phyloP scores from a whole-genome alignment of 768 basidiomycete species.

The Russula sp. region DNA sequence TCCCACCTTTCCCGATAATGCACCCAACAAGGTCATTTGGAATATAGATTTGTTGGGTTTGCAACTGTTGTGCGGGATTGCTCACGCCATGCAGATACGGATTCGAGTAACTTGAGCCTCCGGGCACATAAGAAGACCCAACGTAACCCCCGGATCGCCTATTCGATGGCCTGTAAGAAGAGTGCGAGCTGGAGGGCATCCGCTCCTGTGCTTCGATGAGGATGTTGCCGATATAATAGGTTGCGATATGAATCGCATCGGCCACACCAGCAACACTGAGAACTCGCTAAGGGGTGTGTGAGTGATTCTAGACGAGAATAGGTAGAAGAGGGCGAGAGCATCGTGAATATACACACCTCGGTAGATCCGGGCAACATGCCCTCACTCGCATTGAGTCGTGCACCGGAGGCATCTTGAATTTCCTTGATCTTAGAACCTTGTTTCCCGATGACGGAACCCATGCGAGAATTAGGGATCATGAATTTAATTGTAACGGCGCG shows the following conservation, averaged over 20 bases:
- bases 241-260: constrained; percentile 98
- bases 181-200: constrained; percentile 59
- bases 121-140: constrained; percentile 66
- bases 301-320: constrained; percentile 16
- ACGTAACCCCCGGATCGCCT: constrained; percentile 36
- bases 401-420: constrained; percentile 97
- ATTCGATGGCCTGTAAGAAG: constrained; percentile 62
- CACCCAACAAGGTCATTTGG: constrained; percentile 96
- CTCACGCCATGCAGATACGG: constrained; percentile 29
- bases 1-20: constrained; percentile 96
- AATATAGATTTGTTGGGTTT: constrained; percentile 97
- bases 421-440: constrained; percentile 98
- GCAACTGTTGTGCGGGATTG: constrained; percentile 53
- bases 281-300: constrained; percentile 58
- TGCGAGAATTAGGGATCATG: constrained; percentile 98
- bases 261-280: constrained; percentile 97
- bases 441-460: constrained; percentile 99
- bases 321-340: constrained; percentile 2
- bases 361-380: constrained; percentile 99
- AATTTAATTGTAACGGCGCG: constrained; percentile 99
- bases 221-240: constrained; percentile 98
- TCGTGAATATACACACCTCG: constrained; percentile 55
- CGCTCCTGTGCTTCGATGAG: constrained; percentile 89
- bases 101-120: constrained; percentile 54
- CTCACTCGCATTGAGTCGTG: constrained; percentile 92